Percentiles rank a stretch among this genome's conserved stretches.
phyloP scores from a whole-genome alignment of 2,329 filamentous ascomycete genomes.

The Coniochaeta ligniaria region DNA sequence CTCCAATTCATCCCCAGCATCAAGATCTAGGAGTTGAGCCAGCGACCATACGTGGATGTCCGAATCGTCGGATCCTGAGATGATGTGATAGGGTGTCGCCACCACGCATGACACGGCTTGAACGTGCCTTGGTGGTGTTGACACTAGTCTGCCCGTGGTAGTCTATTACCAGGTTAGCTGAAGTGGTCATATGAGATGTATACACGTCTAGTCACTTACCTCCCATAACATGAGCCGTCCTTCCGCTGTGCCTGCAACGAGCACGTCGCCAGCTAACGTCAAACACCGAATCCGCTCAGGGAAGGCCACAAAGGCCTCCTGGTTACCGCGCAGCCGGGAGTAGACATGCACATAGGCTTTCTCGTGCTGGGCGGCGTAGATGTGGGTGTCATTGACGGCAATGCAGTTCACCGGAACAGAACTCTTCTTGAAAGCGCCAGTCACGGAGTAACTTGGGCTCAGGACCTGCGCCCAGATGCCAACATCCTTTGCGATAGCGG shows the following conservation, averaged over 20 bases:
- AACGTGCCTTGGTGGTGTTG: conserved; percentile 70
- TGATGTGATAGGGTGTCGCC: conserved; percentile 62
- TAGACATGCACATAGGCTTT: conserved; percentile 95
- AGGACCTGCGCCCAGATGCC: conserved; percentile 82
- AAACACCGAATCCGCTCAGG: conserved; percentile 79
- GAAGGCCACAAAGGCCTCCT: conserved; percentile 84
- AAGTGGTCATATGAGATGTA: not conserved
- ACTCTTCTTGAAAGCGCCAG: conserved; percentile 85
- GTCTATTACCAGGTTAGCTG: conserved; percentile 37
- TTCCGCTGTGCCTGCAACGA: conserved; percentile 75
- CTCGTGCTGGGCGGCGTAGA: conserved; percentile 86
- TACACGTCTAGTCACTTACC: conserved; percentile 41
- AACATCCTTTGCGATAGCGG: conserved; percentile 65
- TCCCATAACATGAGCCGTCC: conserved; percentile 91
- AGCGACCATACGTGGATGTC: conserved; percentile 91
- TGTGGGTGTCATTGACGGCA: conserved; percentile 71
- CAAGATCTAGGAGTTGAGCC: conserved; percentile 59
- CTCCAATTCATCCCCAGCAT: conserved; percentile 49
- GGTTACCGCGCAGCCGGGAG: conserved; percentile 71
- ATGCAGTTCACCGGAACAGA: conserved; percentile 72
- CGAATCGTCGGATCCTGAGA: conserved; percentile 78
- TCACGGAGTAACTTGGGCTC: conserved; percentile 69
- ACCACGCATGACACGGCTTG: conserved; percentile 73
- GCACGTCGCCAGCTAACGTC: conserved; percentile 62
- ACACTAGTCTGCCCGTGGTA: conserved; percentile 67